Evolutionary conservation across 768 basidiomycete species (phyloP).

Genomic region (Termitomyces sp.): DNA sequence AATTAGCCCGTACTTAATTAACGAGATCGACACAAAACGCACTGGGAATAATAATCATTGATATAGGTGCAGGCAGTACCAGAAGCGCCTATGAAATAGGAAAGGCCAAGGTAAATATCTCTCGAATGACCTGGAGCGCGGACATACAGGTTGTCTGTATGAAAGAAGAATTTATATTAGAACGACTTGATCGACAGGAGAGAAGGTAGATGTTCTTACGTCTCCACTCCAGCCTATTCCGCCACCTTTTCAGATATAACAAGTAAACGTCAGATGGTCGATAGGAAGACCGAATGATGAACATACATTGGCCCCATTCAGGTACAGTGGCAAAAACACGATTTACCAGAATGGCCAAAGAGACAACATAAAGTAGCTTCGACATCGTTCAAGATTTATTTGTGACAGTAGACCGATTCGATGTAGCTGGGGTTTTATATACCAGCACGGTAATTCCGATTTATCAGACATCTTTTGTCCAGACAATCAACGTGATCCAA

Average conservation of each 20-base stretch:
- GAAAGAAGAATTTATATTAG: not conserved
- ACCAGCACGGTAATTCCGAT: not conserved
- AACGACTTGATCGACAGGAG: not conserved
- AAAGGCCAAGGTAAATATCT: not conserved
- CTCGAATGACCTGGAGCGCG: not conserved
- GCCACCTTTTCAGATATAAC: constrained; percentile 14
- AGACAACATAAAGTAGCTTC: constrained; percentile 18
- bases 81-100: constrained; percentile 20
- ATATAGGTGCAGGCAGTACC: constrained; percentile 23
- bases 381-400: constrained; percentile 9
- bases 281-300: not conserved
- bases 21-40: not conserved
- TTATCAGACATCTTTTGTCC: not conserved
- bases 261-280: not conserved
- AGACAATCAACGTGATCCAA: not conserved
- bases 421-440: not conserved
- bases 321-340: constrained; percentile 20
- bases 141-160: constrained; percentile 18
- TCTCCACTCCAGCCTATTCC: constrained; percentile 27
- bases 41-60: constrained; percentile 26
- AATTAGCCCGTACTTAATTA: not conserved
- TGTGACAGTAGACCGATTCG: not conserved
- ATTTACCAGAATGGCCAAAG: constrained; percentile 17
- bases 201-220: constrained; percentile 12
- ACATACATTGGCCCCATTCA: constrained; percentile 32